Evolutionary conservation across 1,284 basidiomycete species (phyloP).

Genomic region (Rhodotorula sp.): DNA sequence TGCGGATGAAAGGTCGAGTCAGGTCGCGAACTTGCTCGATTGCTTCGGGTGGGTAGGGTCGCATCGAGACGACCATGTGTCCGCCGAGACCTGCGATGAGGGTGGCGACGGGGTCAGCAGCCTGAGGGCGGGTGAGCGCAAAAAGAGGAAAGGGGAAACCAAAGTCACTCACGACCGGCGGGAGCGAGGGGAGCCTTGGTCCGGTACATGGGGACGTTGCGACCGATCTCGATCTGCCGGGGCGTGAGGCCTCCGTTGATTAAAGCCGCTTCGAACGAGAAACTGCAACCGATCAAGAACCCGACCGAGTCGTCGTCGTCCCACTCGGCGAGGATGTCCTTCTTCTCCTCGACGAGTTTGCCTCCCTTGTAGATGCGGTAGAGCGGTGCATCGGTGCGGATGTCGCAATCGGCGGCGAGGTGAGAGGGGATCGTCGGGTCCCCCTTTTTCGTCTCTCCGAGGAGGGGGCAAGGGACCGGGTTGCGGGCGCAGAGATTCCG

Average conservation of each 20-base stretch:
- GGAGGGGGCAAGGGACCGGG: slow-evolving; percentile 46
- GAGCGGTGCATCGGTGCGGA: slow-evolving; percentile 44
- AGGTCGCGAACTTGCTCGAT: slow-evolving; percentile 41
- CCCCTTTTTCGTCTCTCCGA: slow-evolving; percentile 45
- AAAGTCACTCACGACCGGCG: slow-evolving; percentile 6
- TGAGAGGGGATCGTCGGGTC: slow-evolving; percentile 35
- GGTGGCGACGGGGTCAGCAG: not conserved
- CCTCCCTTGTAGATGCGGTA: slow-evolving; percentile 43
- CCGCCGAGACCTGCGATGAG: slow-evolving; percentile 39
- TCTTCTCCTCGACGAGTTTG: slow-evolving; percentile 17
- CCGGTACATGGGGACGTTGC: slow-evolving; percentile 47
- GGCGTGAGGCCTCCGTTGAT: slow-evolving; percentile 29
- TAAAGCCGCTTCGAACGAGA: slow-evolving; percentile 46
- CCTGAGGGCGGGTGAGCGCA: slow-evolving; percentile 6
- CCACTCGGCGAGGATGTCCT: slow-evolving; percentile 43
- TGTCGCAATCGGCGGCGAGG: slow-evolving; percentile 44
- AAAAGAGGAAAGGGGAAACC: not conserved
- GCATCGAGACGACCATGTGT: slow-evolving; percentile 48
- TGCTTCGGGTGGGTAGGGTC: slow-evolving; percentile 41
- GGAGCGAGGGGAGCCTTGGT: slow-evolving; percentile 14
- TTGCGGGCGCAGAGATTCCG: slow-evolving; percentile 45
- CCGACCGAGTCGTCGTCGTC: slow-evolving; percentile 43
- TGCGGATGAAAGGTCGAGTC: slow-evolving; percentile 42
- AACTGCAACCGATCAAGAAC: slow-evolving; percentile 46
- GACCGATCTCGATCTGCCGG: slow-evolving; percentile 42